A percentile compares a stretch with the other conserved stretches of the same genome.
These are phyloP conservation scores for Suaeda aralocaspica DNA, from an alignment of 148 eudicot species.

Conservation along the genomic window DNA sequence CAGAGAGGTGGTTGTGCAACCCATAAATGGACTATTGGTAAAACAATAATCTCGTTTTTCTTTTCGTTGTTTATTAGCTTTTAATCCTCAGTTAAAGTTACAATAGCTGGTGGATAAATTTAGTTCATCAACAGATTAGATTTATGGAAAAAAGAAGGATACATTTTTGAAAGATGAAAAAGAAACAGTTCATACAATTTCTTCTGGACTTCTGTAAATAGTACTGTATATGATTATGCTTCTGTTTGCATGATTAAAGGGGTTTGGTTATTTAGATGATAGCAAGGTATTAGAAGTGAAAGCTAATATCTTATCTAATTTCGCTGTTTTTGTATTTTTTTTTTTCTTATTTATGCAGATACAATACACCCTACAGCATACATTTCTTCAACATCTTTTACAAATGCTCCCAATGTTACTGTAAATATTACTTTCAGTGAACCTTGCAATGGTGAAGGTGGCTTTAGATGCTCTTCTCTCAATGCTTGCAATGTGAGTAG, in stretches of 20 bases:
- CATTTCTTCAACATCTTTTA: slow-evolving; percentile 53
- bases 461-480: slow-evolving; percentile 66
- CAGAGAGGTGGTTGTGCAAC: slow-evolving; percentile 58
- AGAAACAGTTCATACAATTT: no score
- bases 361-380: slow-evolving; percentile 79
- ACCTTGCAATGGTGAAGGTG: slow-evolving; percentile 74
- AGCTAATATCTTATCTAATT: slow-evolving; percentile 1
- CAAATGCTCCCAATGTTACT: slow-evolving; percentile 51
- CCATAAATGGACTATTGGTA: slow-evolving; percentile 60
- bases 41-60: neutral
- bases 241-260: slow-evolving; percentile 2
- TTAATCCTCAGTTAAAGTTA: no score
- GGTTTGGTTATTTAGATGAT: neutral
- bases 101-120: no score
- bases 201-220: no score
- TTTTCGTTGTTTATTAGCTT: neutral
- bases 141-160: no score
- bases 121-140: no score
- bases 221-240: neutral
- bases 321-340: slow-evolving; percentile 6
- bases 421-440: slow-evolving; percentile 75
- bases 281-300: neutral
- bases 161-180: no score
- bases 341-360: slow-evolving; percentile 44
- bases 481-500: slow-evolving; percentile 86